A percentile compares a stretch with the other conserved stretches of the same genome.
phyloP scores from a whole-genome alignment of 495 filamentous ascomycete species.

The Annulohypoxylon stygium region DNA sequence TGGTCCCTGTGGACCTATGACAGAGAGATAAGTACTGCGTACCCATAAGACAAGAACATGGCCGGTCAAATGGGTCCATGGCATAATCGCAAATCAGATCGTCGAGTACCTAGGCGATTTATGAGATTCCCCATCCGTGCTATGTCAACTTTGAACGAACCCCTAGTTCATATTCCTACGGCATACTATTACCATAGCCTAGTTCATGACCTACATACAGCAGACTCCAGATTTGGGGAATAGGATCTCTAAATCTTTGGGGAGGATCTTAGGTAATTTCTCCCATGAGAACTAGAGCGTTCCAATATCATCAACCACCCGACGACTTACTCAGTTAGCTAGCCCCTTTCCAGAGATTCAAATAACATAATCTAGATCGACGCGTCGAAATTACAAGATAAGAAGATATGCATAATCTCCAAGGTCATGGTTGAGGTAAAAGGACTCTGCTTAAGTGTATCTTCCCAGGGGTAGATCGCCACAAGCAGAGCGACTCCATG shows the following conservation, averaged over 20 bases:
- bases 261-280: slow-evolving; percentile 28
- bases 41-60: slow-evolving; percentile 26
- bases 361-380: slow-evolving; percentile 3
- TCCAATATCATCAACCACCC: slow-evolving; percentile 16
- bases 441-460: slow-evolving; percentile 12
- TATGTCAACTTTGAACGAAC: slow-evolving; percentile 30
- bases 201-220: slow-evolving; percentile 30
- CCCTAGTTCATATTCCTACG: slow-evolving; percentile 15
- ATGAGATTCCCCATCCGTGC: slow-evolving; percentile 30
- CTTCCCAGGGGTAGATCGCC: neutral
- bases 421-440: slow-evolving; percentile 13
- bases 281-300: slow-evolving; percentile 13
- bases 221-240: slow-evolving; percentile 1
- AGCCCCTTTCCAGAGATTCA: slow-evolving; percentile 15
- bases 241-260: slow-evolving; percentile 4
- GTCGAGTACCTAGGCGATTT: slow-evolving; percentile 10
- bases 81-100: slow-evolving; percentile 31
- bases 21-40: slow-evolving; percentile 21
- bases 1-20: slow-evolving; percentile 25
- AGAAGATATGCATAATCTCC: neutral
- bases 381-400: slow-evolving; percentile 25
- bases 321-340: slow-evolving; percentile 15
- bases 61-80: slow-evolving; percentile 27
- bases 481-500: neutral
- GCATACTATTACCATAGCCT: slow-evolving; percentile 16